Conservation (phyloP, 2,329 filamentous ascomycete genomes). For the Pseudogymnoascus sp. region DNA sequence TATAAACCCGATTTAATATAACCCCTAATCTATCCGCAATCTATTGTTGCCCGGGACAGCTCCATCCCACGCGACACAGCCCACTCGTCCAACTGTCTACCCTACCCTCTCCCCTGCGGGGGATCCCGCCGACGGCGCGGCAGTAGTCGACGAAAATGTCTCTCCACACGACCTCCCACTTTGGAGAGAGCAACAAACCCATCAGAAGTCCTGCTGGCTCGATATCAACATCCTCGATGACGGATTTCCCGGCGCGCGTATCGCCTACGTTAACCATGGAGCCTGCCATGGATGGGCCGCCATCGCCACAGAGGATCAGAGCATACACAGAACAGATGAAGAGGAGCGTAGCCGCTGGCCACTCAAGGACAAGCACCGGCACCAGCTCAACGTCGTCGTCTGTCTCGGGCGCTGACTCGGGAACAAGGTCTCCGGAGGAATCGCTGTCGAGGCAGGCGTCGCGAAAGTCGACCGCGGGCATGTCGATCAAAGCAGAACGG, state of each 20-base stretch:
- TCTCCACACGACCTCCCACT: background rate
- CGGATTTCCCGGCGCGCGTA: background rate
- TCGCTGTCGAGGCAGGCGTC: conserved; percentile 51
- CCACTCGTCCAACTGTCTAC: background rate
- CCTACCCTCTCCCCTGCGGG: background rate
- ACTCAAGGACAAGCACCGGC: conserved; percentile 39
- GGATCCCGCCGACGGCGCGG: background rate
- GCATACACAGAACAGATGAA: conserved; percentile 55
- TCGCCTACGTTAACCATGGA: conserved; percentile 42
- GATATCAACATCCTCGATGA: background rate
- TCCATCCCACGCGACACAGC: conserved; percentile 4
- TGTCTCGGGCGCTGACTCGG: conserved; percentile 37
- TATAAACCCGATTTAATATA: conserved; percentile 1
- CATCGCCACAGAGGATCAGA: conserved; percentile 53
- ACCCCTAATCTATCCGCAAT: conserved; percentile 3
- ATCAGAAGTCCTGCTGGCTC: conserved; percentile 1
- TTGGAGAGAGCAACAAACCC: background rate
- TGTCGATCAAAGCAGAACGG: conserved; percentile 44
- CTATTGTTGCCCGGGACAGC: conserved; percentile 4
- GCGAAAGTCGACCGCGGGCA: conserved; percentile 47
- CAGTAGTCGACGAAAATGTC: conserved; percentile 2
- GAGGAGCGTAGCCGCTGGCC: conserved; percentile 41
- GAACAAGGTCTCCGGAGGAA: conserved; percentile 22
- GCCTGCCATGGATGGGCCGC: conserved; percentile 54
- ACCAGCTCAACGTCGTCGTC: conserved; percentile 53